Conservation (phyloP, 2,329 filamentous ascomycete genomes). For the Colletotrichum costaricense region DNA sequence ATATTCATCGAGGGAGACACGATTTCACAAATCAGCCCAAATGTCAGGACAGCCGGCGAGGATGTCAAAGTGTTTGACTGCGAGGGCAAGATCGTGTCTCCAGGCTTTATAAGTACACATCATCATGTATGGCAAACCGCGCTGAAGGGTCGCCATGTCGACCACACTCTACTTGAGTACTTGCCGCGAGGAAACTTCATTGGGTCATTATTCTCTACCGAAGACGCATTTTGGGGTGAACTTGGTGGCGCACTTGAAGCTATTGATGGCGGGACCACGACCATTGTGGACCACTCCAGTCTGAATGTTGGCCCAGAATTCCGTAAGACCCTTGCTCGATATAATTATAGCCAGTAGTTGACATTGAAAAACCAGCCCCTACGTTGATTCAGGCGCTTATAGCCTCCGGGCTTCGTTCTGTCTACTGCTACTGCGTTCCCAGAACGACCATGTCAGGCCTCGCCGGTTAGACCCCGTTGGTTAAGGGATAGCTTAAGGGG, state of each 20-base stretch:
- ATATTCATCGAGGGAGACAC: not conserved
- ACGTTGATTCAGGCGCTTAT: slow-evolving; percentile 50
- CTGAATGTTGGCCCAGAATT: slow-evolving; percentile 26
- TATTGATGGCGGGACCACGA: slow-evolving; percentile 55
- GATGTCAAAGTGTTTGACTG: slow-evolving; percentile 51
- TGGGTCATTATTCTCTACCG: slow-evolving; percentile 30
- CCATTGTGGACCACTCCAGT: slow-evolving; percentile 38
- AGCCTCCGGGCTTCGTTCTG: slow-evolving; percentile 56
- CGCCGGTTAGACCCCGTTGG: too few relatives aligned
- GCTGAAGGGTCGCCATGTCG: slow-evolving; percentile 41
- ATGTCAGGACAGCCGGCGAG: slow-evolving; percentile 44
- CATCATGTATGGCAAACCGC: slow-evolving; percentile 58
- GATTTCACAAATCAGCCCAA: slow-evolving; percentile 48
- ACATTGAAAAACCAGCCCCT: slow-evolving; percentile 30
- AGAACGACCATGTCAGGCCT: too few relatives aligned
- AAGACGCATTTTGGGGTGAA: slow-evolving; percentile 60
- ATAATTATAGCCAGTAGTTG: not conserved
- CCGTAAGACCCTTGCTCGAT: not conserved
- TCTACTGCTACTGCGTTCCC: slow-evolving; percentile 55
- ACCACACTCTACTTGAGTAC: slow-evolving; percentile 42
- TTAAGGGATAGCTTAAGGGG: too few relatives aligned
- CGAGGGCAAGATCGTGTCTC: slow-evolving; percentile 50
- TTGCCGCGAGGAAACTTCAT: slow-evolving; percentile 42
- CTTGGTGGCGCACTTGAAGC: slow-evolving; percentile 52
- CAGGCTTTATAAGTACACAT: slow-evolving; percentile 57